A percentile compares a stretch with the other conserved stretches of the same genome.
Conservation (phyloP, 768 basidiomycete genomes). For the Sutorius australiensis region DNA sequence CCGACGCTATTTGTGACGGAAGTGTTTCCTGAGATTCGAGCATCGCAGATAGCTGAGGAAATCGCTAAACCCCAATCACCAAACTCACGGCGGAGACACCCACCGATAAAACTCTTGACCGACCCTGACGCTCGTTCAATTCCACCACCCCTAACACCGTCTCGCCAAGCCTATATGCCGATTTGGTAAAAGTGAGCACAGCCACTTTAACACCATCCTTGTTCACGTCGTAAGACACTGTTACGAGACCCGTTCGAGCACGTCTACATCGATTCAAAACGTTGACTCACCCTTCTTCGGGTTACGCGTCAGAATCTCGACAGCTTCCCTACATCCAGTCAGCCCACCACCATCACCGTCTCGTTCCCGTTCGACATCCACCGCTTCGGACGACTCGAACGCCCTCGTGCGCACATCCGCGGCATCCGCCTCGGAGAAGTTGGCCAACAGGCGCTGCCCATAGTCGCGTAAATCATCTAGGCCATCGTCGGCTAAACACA, state of each 20-base stretch:
- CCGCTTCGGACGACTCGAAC: slow-evolving; percentile 16
- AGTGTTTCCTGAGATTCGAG: slow-evolving; percentile 87
- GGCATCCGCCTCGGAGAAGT: slow-evolving; percentile 36
- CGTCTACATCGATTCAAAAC: not conserved
- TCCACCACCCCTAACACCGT: slow-evolving; percentile 87
- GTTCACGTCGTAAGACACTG: slow-evolving; percentile 92
- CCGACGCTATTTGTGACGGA: slow-evolving; percentile 54
- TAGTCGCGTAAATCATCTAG: slow-evolving; percentile 51
- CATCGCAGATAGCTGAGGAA: slow-evolving; percentile 74
- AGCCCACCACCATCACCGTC: slow-evolving; percentile 43
- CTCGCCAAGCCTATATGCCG: slow-evolving; percentile 88
- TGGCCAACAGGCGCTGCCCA: slow-evolving; percentile 47
- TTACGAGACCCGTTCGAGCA: not conserved
- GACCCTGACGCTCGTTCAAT: slow-evolving; percentile 68
- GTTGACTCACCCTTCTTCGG: slow-evolving; percentile 72
- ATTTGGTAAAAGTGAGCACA: slow-evolving; percentile 86
- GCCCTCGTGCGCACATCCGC: slow-evolving; percentile 26
- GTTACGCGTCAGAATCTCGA: slow-evolving; percentile 86
- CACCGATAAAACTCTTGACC: slow-evolving; percentile 82
- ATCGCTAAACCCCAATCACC: not conserved
- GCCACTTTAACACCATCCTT: slow-evolving; percentile 91
- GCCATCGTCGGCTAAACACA: slow-evolving; percentile 11
- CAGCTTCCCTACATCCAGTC: slow-evolving; percentile 74
- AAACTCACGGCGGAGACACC: slow-evolving; percentile 14
- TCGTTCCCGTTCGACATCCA: slow-evolving; percentile 30